A percentile compares a stretch with the other conserved stretches of the same genome.
These are phyloP conservation scores for Exophiala mesophila DNA, from an alignment of 2,329 filamentous ascomycete genomes.

Conservation along the genomic window DNA sequence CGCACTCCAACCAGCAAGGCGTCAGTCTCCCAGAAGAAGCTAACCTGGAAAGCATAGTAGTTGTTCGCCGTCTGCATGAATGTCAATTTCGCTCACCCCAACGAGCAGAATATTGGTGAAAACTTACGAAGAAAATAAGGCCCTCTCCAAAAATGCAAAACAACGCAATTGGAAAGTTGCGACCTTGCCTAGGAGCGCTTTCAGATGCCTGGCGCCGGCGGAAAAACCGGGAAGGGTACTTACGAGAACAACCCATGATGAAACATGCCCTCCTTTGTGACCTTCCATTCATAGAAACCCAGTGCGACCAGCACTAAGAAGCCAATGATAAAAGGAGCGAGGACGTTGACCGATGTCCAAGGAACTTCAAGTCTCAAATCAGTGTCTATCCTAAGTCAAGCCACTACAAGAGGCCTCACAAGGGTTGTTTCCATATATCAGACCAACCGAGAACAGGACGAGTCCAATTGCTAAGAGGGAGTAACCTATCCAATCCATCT, in stretches of 20 bases:
- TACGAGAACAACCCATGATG: slow-evolving; percentile 42
- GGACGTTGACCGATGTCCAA: slow-evolving; percentile 49
- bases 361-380: too few species aligned
- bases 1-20: slow-evolving; percentile 33
- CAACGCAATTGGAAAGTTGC: slow-evolving; percentile 1
- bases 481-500: slow-evolving; percentile 14
- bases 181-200: not conserved
- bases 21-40: slow-evolving; percentile 2
- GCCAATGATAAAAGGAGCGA: slow-evolving; percentile 48
- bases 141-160: not conserved
- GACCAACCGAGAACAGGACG: slow-evolving; percentile 48
- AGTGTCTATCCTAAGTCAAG: too few species aligned
- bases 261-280: slow-evolving; percentile 47
- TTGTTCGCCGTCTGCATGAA: too few species aligned
- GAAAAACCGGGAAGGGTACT: not conserved
- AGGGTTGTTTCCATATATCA: slow-evolving; percentile 54
- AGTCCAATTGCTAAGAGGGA: slow-evolving; percentile 6
- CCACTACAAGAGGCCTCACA: slow-evolving; percentile 36
- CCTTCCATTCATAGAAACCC: slow-evolving; percentile 50
- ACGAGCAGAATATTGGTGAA: not conserved
- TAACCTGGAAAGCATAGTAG: slow-evolving; percentile 10
- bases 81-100: too few species aligned
- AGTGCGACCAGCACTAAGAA: slow-evolving; percentile 40
- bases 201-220: too few species aligned
- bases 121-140: not conserved